Evolutionary conservation across 2,329 filamentous ascomycete genomes (phyloP).

Genomic region (Paraconiothyrium brasiliense): DNA sequence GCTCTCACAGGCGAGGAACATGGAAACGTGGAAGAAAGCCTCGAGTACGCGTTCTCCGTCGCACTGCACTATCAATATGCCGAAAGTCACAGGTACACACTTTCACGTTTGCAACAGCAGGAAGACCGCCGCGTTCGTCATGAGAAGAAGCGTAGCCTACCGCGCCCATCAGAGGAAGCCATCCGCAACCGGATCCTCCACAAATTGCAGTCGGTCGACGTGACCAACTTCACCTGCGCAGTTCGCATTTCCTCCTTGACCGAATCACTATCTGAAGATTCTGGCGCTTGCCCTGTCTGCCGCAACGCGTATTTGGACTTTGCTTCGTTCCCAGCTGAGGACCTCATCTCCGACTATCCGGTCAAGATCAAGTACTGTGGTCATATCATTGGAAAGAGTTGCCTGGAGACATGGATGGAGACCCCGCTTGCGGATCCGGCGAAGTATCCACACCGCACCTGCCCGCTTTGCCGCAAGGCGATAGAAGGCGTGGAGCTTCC

Average conservation of each 20-base stretch:
- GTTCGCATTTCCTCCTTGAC: constrained; percentile 22
- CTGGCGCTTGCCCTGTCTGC: constrained; percentile 28
- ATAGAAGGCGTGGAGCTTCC: constrained; percentile 24
- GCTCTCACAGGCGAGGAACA: constrained; percentile 24
- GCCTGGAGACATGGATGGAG: constrained; percentile 35
- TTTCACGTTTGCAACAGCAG: constrained; percentile 4
- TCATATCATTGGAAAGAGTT: constrained; percentile 34
- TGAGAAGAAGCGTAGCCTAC: not conserved
- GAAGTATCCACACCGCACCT: constrained; percentile 31
- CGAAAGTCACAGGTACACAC: constrained; percentile 15
- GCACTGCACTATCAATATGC: constrained; percentile 27
- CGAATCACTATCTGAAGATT: constrained; percentile 20
- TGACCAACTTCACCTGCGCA: constrained; percentile 37
- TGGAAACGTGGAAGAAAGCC: constrained; percentile 15
- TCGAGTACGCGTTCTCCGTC: constrained; percentile 22
- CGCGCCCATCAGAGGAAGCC: not conserved
- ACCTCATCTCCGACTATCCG: constrained; percentile 33
- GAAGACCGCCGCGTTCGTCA: constrained; percentile 8
- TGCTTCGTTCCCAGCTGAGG: constrained; percentile 15
- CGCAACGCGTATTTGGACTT: constrained; percentile 31
- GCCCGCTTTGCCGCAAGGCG: constrained; percentile 32
- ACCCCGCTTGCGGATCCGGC: constrained; percentile 32
- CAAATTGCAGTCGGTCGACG: constrained; percentile 6
- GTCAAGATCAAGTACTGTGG: constrained; percentile 39
- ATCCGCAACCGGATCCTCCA: constrained; percentile 16